These are phyloP conservation scores for Lotmaria passim DNA, from an alignment of 208 protist species.

Conservation along the genomic window DNA sequence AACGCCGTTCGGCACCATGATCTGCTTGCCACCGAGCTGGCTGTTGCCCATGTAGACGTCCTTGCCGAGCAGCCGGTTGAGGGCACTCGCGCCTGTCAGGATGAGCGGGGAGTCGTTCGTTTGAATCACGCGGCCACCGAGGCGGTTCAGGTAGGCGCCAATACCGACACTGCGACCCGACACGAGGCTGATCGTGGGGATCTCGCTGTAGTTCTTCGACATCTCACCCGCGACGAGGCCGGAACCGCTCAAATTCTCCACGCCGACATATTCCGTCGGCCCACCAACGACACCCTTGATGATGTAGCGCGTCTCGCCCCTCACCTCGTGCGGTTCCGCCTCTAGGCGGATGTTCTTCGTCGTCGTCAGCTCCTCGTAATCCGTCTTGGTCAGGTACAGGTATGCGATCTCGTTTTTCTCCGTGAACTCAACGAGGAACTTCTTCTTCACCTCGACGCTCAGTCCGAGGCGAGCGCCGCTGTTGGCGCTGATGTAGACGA, in stretches of 20 bases:
- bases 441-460: slow-evolving; percentile 91
- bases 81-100: slow-evolving; percentile 93
- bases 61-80: slow-evolving; percentile 95
- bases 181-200: slow-evolving; percentile 97
- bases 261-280: slow-evolving; percentile 94
- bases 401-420: slow-evolving; percentile 91
- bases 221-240: slow-evolving; percentile 98
- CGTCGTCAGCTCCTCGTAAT: slow-evolving; percentile 77
- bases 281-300: slow-evolving; percentile 94
- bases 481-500: slow-evolving; percentile 97
- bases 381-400: slow-evolving; percentile 93
- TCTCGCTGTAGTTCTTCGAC: slow-evolving; percentile 95
- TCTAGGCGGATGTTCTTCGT: slow-evolving; percentile 52
- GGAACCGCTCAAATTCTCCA: slow-evolving; percentile 98
- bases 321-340: slow-evolving; percentile 43
- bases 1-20: slow-evolving; percentile 98
- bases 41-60: slow-evolving; percentile 97
- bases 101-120: slow-evolving; percentile 94
- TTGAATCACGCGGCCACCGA: slow-evolving; percentile 97
- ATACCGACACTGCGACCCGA: slow-evolving; percentile 98
- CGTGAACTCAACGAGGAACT: slow-evolving; percentile 93
- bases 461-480: slow-evolving; percentile 97
- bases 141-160: slow-evolving; percentile 97
- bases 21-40: slow-evolving; percentile 97
- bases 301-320: slow-evolving; percentile 80